Evolutionary conservation across 2,329 filamentous ascomycete genomes (phyloP).

Genomic region (Botrytis deweyae): DNA sequence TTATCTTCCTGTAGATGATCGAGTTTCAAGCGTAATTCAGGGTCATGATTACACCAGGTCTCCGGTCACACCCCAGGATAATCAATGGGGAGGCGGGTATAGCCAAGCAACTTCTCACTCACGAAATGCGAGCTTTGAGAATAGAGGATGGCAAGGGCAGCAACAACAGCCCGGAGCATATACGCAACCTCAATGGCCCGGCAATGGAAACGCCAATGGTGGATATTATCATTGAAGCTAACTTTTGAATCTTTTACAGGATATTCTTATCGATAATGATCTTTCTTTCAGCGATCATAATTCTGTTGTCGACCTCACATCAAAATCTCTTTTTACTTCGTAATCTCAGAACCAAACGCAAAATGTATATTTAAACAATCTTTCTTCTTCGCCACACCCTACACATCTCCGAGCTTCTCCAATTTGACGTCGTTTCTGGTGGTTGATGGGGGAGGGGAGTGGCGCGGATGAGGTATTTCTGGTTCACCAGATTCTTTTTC

Average conservation of each 20-base stretch:
- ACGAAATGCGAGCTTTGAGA: constrained; percentile 16
- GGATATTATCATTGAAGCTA: constrained; percentile 25
- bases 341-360: not conserved
- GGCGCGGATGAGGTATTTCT: not conserved
- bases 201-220: constrained; percentile 16
- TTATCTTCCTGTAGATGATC: constrained; percentile 19
- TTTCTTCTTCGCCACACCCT: not conserved
- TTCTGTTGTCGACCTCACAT: not conserved
- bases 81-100: constrained; percentile 15
- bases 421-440: not conserved
- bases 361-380: constrained; percentile 14
- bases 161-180: constrained; percentile 17
- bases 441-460: not conserved
- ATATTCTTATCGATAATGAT: constrained; percentile 24
- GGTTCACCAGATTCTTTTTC: not conserved
- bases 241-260: constrained; percentile 20
- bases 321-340: constrained; percentile 1
- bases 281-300: not conserved
- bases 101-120: constrained; percentile 14
- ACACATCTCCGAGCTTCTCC: not conserved
- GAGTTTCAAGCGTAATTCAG: constrained; percentile 24
- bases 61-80: constrained; percentile 12
- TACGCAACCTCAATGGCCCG: constrained; percentile 9
- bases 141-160: constrained; percentile 20
- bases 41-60: constrained; percentile 21